These are phyloP conservation scores for Fusarium irregulare DNA, from an alignment of 2,329 filamentous ascomycete species.

Conservation along the genomic window DNA sequence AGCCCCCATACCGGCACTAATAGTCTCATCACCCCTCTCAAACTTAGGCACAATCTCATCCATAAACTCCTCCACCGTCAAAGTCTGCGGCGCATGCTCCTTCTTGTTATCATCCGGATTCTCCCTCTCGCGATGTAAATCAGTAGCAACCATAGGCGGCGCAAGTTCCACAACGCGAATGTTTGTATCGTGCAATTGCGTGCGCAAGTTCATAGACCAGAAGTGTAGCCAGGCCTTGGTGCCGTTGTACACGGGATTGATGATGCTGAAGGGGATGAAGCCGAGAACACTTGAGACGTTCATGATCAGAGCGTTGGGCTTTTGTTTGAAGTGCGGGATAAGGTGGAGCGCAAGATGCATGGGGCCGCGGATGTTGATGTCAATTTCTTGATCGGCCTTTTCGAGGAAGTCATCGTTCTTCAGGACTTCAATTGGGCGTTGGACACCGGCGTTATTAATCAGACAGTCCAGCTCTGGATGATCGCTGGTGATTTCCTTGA, in stretches of 20 bases:
- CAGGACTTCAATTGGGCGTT: slow-evolving; percentile 61
- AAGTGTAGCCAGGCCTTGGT: slow-evolving; percentile 70
- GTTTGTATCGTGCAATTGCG: slow-evolving; percentile 57
- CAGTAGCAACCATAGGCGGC: slow-evolving; percentile 65
- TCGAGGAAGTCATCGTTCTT: slow-evolving; percentile 57
- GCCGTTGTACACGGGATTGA: slow-evolving; percentile 69
- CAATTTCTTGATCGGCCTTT: slow-evolving; percentile 66
- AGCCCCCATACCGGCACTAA: slow-evolving; percentile 58
- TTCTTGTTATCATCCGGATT: slow-evolving; percentile 71
- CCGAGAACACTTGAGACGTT: slow-evolving; percentile 67
- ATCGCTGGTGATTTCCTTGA: slow-evolving; percentile 57
- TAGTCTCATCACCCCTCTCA: slow-evolving; percentile 60
- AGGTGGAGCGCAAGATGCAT: slow-evolving; percentile 65
- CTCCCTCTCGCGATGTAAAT: slow-evolving; percentile 65
- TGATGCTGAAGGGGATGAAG: slow-evolving; percentile 62
- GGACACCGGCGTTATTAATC: slow-evolving; percentile 70
- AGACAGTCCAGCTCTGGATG: slow-evolving; percentile 66
- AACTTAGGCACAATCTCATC: slow-evolving; percentile 57
- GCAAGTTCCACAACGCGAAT: slow-evolving; percentile 66
- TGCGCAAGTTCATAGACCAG: slow-evolving; percentile 65
- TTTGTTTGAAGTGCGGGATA: slow-evolving; percentile 60
- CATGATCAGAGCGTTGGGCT: slow-evolving; percentile 58
- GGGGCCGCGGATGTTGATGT: slow-evolving; percentile 68
- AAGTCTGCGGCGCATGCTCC: slow-evolving; percentile 55
- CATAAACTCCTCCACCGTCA: slow-evolving; percentile 67